phyloP scores from a whole-genome alignment of 148 eudicot species.

The Fagopyrum tataricum region DNA sequence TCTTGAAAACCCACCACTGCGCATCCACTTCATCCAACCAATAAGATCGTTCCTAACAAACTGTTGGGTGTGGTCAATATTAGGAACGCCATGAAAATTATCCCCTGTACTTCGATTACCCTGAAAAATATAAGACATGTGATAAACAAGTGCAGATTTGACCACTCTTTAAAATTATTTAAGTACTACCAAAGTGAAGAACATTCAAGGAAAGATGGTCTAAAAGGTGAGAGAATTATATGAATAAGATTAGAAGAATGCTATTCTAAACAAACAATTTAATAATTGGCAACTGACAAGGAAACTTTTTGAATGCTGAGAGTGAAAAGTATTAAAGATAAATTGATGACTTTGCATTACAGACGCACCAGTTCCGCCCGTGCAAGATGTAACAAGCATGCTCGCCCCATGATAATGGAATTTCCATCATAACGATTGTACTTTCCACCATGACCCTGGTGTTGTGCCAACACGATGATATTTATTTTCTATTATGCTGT shows the following conservation, averaged over 20 bases:
- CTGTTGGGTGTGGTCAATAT: constrained; percentile 73
- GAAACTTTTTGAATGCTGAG: neutral
- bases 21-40: constrained; percentile 78
- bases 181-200: neutral
- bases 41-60: constrained; percentile 69
- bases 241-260: neutral
- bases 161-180: neutral
- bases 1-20: constrained; percentile 86
- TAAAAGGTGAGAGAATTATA: neutral
- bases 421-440: constrained; percentile 94
- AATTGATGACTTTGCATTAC: neutral
- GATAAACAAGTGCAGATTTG: neutral
- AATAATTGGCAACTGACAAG: neutral
- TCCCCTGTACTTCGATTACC: constrained; percentile 82
- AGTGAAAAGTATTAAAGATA: neutral
- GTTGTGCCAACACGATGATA: constrained; percentile 86
- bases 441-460: constrained; percentile 64
- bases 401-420: constrained; percentile 82
- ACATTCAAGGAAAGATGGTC: neutral
- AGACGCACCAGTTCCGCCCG: constrained; percentile 72
- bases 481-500: constrained; percentile 68
- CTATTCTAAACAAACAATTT: neutral
- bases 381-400: constrained; percentile 83
- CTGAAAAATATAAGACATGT: constrained; percentile 24
- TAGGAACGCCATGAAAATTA: constrained; percentile 87